Percentiles rank a stretch among this genome's conserved stretches.
These are phyloP conservation scores for Populus tomentosa DNA, from an alignment of 441 rosid species.

Conservation along the genomic window DNA sequence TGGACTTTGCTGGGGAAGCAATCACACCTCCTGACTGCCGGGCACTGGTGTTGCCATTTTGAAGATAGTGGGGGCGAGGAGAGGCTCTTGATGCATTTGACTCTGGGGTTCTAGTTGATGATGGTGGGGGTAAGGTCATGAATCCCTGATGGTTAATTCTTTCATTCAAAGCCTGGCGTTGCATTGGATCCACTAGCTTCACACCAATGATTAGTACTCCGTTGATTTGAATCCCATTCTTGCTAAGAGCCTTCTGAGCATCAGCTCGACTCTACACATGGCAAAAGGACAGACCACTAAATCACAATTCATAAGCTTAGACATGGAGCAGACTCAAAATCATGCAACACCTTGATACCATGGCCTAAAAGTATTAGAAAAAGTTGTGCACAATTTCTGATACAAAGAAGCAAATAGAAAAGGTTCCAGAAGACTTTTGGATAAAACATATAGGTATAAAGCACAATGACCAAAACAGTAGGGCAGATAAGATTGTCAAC, in stretches of 20 bases:
- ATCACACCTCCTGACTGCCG: slow-evolving; percentile 60
- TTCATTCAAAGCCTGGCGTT: slow-evolving; percentile 66
- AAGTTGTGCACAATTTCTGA: not conserved
- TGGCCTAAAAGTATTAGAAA: not conserved
- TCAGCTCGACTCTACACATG: slow-evolving; percentile 67
- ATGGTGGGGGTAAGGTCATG: slow-evolving; percentile 69
- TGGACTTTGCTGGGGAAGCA: slow-evolving; percentile 80
- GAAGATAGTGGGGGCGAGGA: slow-evolving; percentile 52
- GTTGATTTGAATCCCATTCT: slow-evolving; percentile 78
- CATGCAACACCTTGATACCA: not conserved
- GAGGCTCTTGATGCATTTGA: slow-evolving; percentile 37
- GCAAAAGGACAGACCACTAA: slow-evolving; percentile 11
- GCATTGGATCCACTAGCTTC: slow-evolving; percentile 81
- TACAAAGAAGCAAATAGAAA: no score
- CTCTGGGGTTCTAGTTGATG: slow-evolving; percentile 46
- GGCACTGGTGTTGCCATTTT: slow-evolving; percentile 53
- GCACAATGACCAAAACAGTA: no score
- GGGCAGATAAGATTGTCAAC: no score
- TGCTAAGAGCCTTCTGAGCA: slow-evolving; percentile 88
- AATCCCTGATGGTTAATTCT: slow-evolving; percentile 75
- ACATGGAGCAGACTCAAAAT: not conserved
- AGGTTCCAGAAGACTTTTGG: no score
- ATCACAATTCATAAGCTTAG: not conserved
- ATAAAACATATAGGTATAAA: no score
- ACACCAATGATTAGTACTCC: slow-evolving; percentile 81